A percentile compares a stretch with the other conserved stretches of the same genome.
These are phyloP conservation scores for Globisporangium spiculum DNA, from an alignment of 352 stramenopile species.

Conservation along the genomic window DNA sequence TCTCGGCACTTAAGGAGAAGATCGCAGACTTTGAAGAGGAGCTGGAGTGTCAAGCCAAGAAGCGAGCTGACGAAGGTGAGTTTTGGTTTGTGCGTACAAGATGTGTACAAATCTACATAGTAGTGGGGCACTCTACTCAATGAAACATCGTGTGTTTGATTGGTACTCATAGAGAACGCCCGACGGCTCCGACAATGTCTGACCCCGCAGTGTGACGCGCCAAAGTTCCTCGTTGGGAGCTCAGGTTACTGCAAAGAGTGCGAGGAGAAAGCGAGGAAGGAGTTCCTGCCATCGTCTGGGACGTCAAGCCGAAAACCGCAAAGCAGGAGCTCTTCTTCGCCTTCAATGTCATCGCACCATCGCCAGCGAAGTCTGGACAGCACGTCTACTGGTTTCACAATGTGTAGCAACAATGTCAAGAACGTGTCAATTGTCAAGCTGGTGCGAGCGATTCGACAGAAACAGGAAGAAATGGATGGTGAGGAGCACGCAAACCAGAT, in stretches of 20 bases:
- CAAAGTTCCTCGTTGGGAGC: conserved; percentile 49
- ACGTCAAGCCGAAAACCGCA: not conserved
- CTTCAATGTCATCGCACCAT: conserved; percentile 17
- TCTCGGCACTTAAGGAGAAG: conserved; percentile 27
- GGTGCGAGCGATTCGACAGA: conserved; percentile 29
- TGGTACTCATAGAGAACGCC: conserved; percentile 35
- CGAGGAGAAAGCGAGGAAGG: conserved; percentile 30
- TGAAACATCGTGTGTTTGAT: too few species aligned
- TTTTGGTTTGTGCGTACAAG: not conserved
- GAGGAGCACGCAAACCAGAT: conserved; percentile 16
- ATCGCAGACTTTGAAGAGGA: conserved; percentile 45
- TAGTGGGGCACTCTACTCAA: too few species aligned
- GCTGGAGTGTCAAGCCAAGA: conserved; percentile 32
- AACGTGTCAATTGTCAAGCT: conserved; percentile 47
- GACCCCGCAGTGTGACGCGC: conserved; percentile 64
- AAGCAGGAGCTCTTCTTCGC: conserved; percentile 9
- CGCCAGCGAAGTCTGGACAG: conserved; percentile 53
- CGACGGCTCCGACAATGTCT: conserved; percentile 51
- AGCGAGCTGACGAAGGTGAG: conserved; percentile 36
- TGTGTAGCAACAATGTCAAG: conserved; percentile 37
- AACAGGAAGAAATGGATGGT: conserved; percentile 13
- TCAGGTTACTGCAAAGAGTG: conserved; percentile 70
- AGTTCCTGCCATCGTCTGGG: not conserved
- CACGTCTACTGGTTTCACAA: conserved; percentile 13
- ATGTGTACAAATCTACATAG: not conserved